These are phyloP conservation scores for Tilletia caries DNA, from an alignment of 1,284 basidiomycete genomes.

Conservation along the genomic window DNA sequence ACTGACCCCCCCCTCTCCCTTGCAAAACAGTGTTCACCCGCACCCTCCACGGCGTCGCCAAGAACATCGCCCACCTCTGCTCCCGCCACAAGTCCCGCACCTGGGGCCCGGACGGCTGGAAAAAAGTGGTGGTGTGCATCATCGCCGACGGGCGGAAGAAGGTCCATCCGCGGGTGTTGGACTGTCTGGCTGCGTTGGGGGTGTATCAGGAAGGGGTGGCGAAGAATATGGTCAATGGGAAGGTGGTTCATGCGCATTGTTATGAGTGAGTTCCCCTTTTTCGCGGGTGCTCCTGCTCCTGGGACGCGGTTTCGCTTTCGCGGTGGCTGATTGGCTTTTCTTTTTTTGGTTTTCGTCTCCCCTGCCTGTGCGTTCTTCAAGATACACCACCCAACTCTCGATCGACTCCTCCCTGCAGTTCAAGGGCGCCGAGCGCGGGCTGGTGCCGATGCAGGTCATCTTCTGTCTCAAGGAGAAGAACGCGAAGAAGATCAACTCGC, in stretches of 20 bases:
- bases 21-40: constrained; percentile 68
- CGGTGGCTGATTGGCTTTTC: no score
- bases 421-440: constrained; percentile 84
- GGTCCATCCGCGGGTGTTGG: constrained; percentile 86
- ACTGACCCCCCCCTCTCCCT: no score
- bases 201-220: constrained; percentile 70
- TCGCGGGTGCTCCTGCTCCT: no score
- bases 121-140: constrained; percentile 69
- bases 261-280: constrained; percentile 64
- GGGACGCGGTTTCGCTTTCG: no score
- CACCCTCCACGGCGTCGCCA: constrained; percentile 93
- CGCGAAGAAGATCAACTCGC: constrained; percentile 72
- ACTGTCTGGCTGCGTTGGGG: constrained; percentile 65
- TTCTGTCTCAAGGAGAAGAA: constrained; percentile 53
- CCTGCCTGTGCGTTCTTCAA: neutral
- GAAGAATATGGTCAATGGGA: constrained; percentile 82
- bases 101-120: constrained; percentile 95
- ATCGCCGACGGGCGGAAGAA: constrained; percentile 91
- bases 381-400: constrained; percentile 82
- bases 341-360: no score
- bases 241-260: constrained; percentile 84
- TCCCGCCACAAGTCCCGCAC: constrained; percentile 87
- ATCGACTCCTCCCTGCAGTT: constrained; percentile 85
- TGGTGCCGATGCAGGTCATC: constrained; percentile 56
- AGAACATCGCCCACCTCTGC: constrained; percentile 63